phyloP scores from a whole-genome alignment of 2,329 filamentous ascomycete genomes.

The Hortaea sp. region DNA sequence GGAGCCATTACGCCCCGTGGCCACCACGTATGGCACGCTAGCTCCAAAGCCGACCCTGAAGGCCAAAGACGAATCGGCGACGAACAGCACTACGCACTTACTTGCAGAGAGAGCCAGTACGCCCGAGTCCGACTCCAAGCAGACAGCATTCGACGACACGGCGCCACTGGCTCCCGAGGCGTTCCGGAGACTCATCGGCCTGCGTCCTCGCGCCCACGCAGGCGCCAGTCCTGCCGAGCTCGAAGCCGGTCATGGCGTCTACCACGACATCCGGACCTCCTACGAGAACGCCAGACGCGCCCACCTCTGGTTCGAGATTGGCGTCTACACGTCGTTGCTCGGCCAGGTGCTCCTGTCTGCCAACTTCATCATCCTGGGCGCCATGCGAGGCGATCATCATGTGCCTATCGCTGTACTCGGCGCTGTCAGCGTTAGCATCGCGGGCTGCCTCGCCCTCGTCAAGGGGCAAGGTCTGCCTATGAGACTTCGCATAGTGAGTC shows the following conservation, averaged over 20 bases:
- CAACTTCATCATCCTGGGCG: conserved; percentile 6
- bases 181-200: conserved; percentile 6
- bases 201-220: not conserved
- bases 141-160: conserved; percentile 1
- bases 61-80: not conserved
- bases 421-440: conserved; percentile 5
- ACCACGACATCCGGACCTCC: conserved; percentile 3
- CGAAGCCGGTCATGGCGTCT: conserved; percentile 3
- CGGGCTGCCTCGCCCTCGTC: conserved; percentile 4
- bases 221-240: conserved; percentile 1
- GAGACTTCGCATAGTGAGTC: conserved; percentile 5
- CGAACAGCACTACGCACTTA: not conserved
- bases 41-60: not conserved
- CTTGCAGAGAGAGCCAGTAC: not conserved
- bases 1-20: not conserved
- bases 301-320: conserved; percentile 4
- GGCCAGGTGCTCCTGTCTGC: conserved; percentile 7
- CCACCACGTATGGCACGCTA: not conserved
- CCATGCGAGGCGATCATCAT: conserved; percentile 5
- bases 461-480: conserved; percentile 8
- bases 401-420: conserved; percentile 6
- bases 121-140: not conserved
- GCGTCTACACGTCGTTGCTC: conserved; percentile 4
- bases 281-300: not conserved
- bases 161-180: not conserved